These are phyloP conservation scores for Litchi chinensis DNA, from an alignment of 345 rosid species.

Conservation along the genomic window DNA sequence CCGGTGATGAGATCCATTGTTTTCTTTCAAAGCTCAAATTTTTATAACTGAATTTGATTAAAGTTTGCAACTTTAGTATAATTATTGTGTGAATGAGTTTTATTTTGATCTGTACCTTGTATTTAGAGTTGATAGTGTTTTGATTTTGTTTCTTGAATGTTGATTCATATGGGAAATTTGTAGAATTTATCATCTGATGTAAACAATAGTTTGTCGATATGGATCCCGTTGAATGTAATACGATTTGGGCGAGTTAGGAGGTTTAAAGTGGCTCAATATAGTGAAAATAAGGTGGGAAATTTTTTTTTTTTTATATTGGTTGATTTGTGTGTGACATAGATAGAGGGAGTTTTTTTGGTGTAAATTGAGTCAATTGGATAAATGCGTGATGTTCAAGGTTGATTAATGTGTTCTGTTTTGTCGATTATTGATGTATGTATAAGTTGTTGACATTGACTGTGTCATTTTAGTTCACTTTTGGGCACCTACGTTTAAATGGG, in stretches of 20 bases:
- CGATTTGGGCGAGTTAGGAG: neutral
- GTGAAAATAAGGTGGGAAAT: neutral
- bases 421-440: constrained; percentile 1
- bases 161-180: neutral
- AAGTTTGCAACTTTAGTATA: neutral
- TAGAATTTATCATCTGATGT: neutral
- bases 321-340: neutral
- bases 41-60: neutral
- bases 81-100: neutral
- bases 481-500: constrained; percentile 98
- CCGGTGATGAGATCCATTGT: neutral
- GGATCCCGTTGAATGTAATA: too few species aligned
- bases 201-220: too few species aligned
- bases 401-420: constrained; percentile 1
- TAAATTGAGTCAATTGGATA: neutral
- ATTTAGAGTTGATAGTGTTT: neutral
- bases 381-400: neutral
- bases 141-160: neutral
- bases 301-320: neutral
- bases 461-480: constrained; percentile 80
- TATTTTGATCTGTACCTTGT: neutral
- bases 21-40: neutral
- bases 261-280: neutral
- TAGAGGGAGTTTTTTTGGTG: neutral
- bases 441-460: neutral